Conservation (phyloP, 2,329 filamentous ascomycete genomes). For the Cytospora mali region DNA sequence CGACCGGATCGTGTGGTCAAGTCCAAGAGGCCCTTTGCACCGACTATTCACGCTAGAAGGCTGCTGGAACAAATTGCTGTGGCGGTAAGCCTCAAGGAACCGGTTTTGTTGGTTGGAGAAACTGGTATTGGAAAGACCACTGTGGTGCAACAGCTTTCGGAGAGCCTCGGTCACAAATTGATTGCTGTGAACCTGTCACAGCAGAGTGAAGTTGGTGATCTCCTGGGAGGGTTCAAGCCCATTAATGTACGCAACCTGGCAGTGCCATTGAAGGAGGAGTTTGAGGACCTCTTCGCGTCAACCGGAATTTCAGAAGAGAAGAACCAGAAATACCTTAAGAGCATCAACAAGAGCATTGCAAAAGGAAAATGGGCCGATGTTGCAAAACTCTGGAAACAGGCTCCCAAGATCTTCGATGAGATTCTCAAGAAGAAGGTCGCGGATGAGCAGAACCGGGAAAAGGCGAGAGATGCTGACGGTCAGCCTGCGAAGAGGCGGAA, state of each 20-base stretch:
- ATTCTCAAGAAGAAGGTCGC: conserved; percentile 62
- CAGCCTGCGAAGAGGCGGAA: conserved; percentile 72
- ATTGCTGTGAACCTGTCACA: conserved; percentile 95
- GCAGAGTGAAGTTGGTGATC: conserved; percentile 94
- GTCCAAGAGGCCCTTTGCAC: conserved; percentile 75
- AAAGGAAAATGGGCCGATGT: conserved; percentile 87
- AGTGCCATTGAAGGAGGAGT: conserved; percentile 89
- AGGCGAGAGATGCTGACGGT: conserved; percentile 43
- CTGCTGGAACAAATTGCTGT: conserved; percentile 87
- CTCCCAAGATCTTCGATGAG: conserved; percentile 81
- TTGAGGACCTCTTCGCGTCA: conserved; percentile 82
- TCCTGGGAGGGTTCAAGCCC: conserved; percentile 95
- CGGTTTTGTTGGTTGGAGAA: conserved; percentile 93
- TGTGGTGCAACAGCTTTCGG: conserved; percentile 88
- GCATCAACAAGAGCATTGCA: conserved; percentile 76
- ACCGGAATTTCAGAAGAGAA: conserved; percentile 85
- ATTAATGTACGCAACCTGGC: conserved; percentile 87
- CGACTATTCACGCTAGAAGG: conserved; percentile 80
- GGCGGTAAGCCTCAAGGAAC: conserved; percentile 81
- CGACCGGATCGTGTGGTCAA: conserved; percentile 52
- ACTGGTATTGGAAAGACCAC: conserved; percentile 99
- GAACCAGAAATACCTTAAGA: conserved; percentile 84
- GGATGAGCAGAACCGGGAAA: conserved; percentile 46
- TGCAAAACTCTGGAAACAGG: conserved; percentile 84
- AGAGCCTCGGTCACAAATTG: conserved; percentile 80